Conservation (phyloP, 2,329 filamentous ascomycete genomes). For the Colletotrichum magnum region DNA sequence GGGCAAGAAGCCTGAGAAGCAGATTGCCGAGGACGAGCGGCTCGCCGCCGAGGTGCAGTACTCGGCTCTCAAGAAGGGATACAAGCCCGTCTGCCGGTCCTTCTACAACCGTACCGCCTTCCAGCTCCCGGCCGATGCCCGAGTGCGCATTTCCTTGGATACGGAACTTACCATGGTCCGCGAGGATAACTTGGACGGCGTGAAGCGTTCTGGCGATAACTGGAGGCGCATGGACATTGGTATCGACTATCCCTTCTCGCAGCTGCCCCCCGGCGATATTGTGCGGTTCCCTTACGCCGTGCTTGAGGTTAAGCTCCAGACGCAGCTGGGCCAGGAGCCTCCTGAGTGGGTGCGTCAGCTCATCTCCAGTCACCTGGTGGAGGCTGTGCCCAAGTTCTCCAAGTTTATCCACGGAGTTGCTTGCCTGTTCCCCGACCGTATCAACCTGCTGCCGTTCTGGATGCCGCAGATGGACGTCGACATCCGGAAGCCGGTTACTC, state of each 20-base stretch:
- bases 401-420: slow-evolving; percentile 99
- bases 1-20: slow-evolving; percentile 92
- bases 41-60: slow-evolving; percentile 95
- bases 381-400: slow-evolving; percentile 99
- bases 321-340: slow-evolving; percentile 93
- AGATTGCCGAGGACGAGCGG: slow-evolving; percentile 91
- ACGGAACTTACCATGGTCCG: slow-evolving; percentile 96
- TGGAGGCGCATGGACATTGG: slow-evolving; percentile 99
- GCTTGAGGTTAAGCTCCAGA: slow-evolving; percentile 97
- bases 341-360: slow-evolving; percentile 97
- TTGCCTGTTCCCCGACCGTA: slow-evolving; percentile 86
- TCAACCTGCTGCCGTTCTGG: slow-evolving; percentile 95
- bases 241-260: slow-evolving; percentile 93
- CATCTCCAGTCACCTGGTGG: slow-evolving; percentile 92
- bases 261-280: slow-evolving; percentile 87
- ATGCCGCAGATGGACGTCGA: slow-evolving; percentile 98
- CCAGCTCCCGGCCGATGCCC: slow-evolving; percentile 94
- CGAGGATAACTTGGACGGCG: slow-evolving; percentile 93
- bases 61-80: slow-evolving; percentile 87
- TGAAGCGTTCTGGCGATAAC: slow-evolving; percentile 82
- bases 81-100: slow-evolving; percentile 90
- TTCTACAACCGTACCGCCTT: slow-evolving; percentile 99
- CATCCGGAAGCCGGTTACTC: slow-evolving; percentile 91
- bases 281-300: slow-evolving; percentile 96
- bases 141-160: slow-evolving; percentile 96